Percentiles rank a stretch among this genome's conserved stretches.
phyloP scores from a whole-genome alignment of 805 yeast genomes.

The Candida insectalens region DNA sequence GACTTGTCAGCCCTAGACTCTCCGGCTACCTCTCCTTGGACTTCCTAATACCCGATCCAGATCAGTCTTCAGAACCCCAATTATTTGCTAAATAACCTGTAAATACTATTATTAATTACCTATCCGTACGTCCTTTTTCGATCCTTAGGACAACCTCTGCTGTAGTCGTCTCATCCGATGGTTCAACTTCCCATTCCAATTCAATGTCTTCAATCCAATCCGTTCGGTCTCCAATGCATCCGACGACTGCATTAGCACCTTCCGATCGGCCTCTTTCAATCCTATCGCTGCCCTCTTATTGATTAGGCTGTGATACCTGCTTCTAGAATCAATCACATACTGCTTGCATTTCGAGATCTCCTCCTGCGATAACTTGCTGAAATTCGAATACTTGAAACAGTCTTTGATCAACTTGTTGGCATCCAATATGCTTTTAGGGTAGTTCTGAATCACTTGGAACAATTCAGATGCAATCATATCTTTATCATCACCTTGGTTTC shows the following conservation, averaged over 20 bases:
- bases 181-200: constrained; percentile 26
- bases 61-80: constrained; percentile 1
- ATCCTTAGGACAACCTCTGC: constrained; percentile 11
- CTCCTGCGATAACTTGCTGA: constrained; percentile 62
- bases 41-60: constrained; percentile 39
- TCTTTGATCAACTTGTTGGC: constrained; percentile 62
- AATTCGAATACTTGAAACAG: constrained; percentile 45
- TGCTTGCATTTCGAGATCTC: constrained; percentile 72
- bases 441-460: constrained; percentile 78
- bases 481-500: constrained; percentile 13
- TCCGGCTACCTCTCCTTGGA: constrained; percentile 52
- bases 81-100: background rate
- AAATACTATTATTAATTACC: no score
- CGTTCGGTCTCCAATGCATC: constrained; percentile 15
- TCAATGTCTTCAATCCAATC: constrained; percentile 22
- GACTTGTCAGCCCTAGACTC: constrained; percentile 39
- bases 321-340: constrained; percentile 62
- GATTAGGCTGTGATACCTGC: constrained; percentile 25
- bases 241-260: constrained; percentile 16
- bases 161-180: constrained; percentile 22
- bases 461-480: constrained; percentile 27
- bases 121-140: no score
- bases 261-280: constrained; percentile 22
- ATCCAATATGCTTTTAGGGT: constrained; percentile 63
- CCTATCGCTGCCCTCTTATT: constrained; percentile 21